Percentiles rank a stretch among this genome's conserved stretches.
These are phyloP conservation scores for Scytalidium sp. DNA, from an alignment of 2,329 filamentous ascomycete species.

Conservation along the genomic window DNA sequence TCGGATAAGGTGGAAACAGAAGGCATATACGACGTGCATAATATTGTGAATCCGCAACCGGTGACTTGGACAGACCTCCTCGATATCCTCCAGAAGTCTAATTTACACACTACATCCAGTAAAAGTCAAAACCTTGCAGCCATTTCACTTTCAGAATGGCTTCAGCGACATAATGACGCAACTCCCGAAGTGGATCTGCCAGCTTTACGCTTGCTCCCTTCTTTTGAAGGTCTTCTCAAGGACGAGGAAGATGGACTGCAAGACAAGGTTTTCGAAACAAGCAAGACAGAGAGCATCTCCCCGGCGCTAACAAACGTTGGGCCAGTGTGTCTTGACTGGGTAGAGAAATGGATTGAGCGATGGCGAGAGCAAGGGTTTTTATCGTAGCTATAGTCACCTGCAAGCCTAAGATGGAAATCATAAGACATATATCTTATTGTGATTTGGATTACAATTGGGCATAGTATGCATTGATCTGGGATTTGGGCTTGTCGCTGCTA, in stretches of 20 bases:
- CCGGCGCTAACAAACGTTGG: constrained; percentile 14
- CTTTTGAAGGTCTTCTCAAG: constrained; percentile 21
- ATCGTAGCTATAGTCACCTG: too few relatives aligned
- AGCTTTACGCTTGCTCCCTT: constrained; percentile 17
- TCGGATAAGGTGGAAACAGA: neutral
- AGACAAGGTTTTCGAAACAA: constrained; percentile 18
- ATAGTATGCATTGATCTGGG: too few relatives aligned
- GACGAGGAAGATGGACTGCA: constrained; percentile 2
- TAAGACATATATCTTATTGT: neutral
- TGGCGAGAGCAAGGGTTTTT: constrained; percentile 21
- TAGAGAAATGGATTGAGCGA: constrained; percentile 14
- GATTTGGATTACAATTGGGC: too few relatives aligned
- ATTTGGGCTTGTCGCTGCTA: too few relatives aligned
- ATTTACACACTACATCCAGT: neutral
- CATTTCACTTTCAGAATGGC: constrained; percentile 18
- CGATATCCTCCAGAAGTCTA: constrained; percentile 6
- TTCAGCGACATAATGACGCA: constrained; percentile 7
- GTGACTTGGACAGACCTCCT: constrained; percentile 17
- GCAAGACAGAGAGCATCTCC: constrained; percentile 14
- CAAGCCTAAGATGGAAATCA: neutral
- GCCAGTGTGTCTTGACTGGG: constrained; percentile 15
- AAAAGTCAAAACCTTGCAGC: constrained; percentile 2
- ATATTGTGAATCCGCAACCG: constrained; percentile 22
- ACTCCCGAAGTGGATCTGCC: constrained; percentile 11
- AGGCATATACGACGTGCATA: constrained; percentile 16